These are phyloP conservation scores for Vanderwaltozyma tropicalis DNA, from an alignment of 805 yeast genomes.

Conservation along the genomic window DNA sequence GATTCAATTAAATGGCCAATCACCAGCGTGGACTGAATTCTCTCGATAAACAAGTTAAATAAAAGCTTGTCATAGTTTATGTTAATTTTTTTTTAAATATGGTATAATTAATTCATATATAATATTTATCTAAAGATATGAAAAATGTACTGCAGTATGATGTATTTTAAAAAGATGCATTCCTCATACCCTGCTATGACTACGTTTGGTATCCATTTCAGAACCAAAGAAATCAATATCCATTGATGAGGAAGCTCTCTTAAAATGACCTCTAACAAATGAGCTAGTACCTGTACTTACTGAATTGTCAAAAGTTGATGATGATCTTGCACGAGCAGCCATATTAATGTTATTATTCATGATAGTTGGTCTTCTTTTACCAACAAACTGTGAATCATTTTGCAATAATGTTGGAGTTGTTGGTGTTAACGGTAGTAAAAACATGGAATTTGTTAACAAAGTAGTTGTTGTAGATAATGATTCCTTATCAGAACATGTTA, in stretches of 20 bases:
- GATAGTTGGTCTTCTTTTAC: constrained; percentile 1
- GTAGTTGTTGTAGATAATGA: neutral
- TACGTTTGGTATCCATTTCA: constrained; percentile 10
- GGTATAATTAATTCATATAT: neutral
- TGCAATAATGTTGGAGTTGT: constrained; percentile 13
- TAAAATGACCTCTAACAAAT: constrained; percentile 12
- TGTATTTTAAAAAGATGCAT: neutral
- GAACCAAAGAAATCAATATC: constrained; percentile 19
- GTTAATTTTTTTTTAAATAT: neutral
- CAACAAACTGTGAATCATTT: constrained; percentile 1
- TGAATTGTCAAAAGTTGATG: neutral
- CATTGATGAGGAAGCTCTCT: constrained; percentile 20
- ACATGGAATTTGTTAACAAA: constrained; percentile 11
- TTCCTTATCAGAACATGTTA: neutral
- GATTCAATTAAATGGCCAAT: too few relatives aligned
- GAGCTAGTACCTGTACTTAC: constrained; percentile 1
- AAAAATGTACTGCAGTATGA: neutral
- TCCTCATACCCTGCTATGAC: neutral
- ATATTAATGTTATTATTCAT: constrained; percentile 2
- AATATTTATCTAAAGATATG: neutral
- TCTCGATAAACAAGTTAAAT: neutral
- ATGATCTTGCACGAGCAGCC: constrained; percentile 3
- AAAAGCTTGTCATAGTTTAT: neutral
- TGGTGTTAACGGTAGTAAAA: constrained; percentile 16
- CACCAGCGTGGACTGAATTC: too few relatives aligned